Evolutionary conservation across 169 alveolate species (phyloP), one percentile per base, ranked within the genome.

Genomic region (Cryptosporidium tyzzeri): DNA sequence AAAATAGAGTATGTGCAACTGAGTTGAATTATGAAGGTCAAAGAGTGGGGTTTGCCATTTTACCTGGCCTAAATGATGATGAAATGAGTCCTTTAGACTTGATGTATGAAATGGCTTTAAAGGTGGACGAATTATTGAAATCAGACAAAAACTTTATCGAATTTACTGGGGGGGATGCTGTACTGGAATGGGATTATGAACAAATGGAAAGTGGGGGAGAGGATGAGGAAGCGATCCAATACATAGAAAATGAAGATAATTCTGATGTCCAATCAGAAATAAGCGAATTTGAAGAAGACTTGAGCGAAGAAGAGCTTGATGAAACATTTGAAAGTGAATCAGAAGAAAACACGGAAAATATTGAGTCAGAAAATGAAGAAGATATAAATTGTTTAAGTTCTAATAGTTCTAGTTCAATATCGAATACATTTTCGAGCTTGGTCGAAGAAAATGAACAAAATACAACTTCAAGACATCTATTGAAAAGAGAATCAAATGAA

Each of bases 81-180:
- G 89, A 80, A 4, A 44, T 45, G 16, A 62, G 69, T 16, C 80
- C 89, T 26, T 23, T 80, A 26, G 89, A 80, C 41, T 26, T 80
- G 33, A 80, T 80, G 89, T 80, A 80, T 62, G 89, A 80, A 45
- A 62, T 80, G 73, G 89, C 89, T 7, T 55, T 80, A 23, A 80
- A 80, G 37, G 62, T 80, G 8, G 89, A 80, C 8, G 89, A 80
- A 23, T 45, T 80, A 37, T 65, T 80, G 44, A 59, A 80, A 23
- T 37, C 31, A 10, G 89, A 80, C 41, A 41, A 62, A 80, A 44
- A 62, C 9, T 80, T 80, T 39, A 65, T 80, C 62, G 89, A 33
- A 12, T 80, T 80, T 44, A 80, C 89, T 0, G 89, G 89, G 10
- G 89, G 89, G 14, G 89, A 80, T 62, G 89, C 89, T 37, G 89